Evolutionary conservation across 192 early-diverging fungal genomes (phyloP).

Genomic region (Podila epicladia): DNA sequence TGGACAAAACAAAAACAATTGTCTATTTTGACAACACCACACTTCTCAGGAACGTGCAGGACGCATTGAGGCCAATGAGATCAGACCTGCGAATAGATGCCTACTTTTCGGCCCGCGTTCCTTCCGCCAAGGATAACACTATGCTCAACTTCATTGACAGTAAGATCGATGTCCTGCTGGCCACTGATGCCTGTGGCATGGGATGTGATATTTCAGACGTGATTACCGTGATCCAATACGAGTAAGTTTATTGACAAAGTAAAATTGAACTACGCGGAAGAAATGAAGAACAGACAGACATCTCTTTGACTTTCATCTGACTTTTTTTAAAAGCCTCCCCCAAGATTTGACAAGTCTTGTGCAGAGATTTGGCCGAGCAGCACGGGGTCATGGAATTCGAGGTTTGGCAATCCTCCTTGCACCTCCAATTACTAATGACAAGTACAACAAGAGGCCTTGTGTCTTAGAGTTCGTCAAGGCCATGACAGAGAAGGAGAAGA

Average conservation of each 20-base stretch:
- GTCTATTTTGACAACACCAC: constrained; percentile 12
- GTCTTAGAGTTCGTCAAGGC: background rate
- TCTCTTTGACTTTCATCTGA: background rate
- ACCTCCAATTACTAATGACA: background rate
- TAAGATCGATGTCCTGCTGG: constrained; percentile 1
- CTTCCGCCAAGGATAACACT: background rate
- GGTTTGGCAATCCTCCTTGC: constrained; percentile 1
- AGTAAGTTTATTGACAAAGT: constrained; percentile 4
- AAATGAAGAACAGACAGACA: background rate
- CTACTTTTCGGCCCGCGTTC: background rate
- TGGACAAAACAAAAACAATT: constrained; percentile 12
- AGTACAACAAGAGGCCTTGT: background rate
- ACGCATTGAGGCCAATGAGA: background rate
- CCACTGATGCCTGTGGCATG: background rate
- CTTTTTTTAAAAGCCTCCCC: background rate
- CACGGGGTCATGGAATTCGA: background rate
- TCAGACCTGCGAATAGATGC: constrained; percentile 1
- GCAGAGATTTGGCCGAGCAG: constrained; percentile 17
- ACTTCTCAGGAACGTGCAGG: background rate
- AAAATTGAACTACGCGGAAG: background rate
- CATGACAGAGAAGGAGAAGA: background rate
- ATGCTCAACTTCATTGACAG: background rate
- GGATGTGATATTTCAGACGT: background rate
- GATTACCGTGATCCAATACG: constrained; percentile 10
- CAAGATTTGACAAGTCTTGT: constrained; percentile 11